Conservation (phyloP, 108 stramenopile species). For the Bacterosira constricta region DNA sequence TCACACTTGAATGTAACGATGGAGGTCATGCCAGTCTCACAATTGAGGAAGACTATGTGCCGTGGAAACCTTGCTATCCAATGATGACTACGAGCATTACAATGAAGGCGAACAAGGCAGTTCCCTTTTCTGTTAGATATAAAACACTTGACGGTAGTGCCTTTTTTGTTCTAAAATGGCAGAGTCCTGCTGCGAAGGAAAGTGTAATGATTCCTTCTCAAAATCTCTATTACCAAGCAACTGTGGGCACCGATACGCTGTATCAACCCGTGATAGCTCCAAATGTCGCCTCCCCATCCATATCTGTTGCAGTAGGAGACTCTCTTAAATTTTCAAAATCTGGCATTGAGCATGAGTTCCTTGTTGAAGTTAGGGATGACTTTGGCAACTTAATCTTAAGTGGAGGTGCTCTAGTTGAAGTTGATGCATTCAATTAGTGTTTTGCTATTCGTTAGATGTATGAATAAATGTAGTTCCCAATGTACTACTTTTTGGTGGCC, state of each 20-base stretch:
- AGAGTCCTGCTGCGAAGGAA: background rate
- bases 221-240: slow-evolving; percentile 5
- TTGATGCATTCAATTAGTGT: background rate
- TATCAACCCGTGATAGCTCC: slow-evolving; percentile 15
- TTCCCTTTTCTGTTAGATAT: slow-evolving; percentile 22
- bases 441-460: no score
- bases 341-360: slow-evolving; percentile 21
- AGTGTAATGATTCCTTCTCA: slow-evolving; percentile 8
- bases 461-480: no score
- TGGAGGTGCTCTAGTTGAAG: background rate
- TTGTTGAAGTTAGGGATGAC: slow-evolving; percentile 18
- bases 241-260: background rate
- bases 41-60: slow-evolving; percentile 11
- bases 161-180: slow-evolving; percentile 12
- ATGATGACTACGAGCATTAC: background rate
- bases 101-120: slow-evolving; percentile 9
- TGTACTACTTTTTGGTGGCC: no score
- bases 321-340: slow-evolving; percentile 14
- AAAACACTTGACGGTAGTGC: slow-evolving; percentile 8
- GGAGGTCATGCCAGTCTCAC: slow-evolving; percentile 11
- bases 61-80: slow-evolving; percentile 26
- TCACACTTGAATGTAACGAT: slow-evolving; percentile 13
- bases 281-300: slow-evolving; percentile 1
- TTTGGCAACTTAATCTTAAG: slow-evolving; percentile 7
- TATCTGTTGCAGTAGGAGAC: slow-evolving; percentile 20